Conservation (phyloP, 2,329 filamentous ascomycete species). For the Aspergillus glaucus region DNA sequence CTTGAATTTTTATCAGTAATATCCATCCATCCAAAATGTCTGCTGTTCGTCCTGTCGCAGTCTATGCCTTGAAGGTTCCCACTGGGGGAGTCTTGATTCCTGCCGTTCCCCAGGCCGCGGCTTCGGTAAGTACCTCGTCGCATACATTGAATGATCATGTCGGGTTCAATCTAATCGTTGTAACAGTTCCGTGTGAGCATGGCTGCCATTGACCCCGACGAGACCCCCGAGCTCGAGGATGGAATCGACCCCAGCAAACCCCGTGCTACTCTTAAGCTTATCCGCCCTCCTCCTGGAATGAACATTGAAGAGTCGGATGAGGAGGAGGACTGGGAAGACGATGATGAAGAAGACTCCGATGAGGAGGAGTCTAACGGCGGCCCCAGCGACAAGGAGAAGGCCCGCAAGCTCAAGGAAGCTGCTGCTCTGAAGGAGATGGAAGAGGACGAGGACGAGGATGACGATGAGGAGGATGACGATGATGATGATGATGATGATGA, state of each 20-base stretch:
- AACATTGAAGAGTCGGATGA: conserved; percentile 58
- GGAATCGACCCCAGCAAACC: conserved; percentile 57
- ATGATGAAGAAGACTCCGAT: conserved; percentile 50
- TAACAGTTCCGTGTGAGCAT: conserved; percentile 90
- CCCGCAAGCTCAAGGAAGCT: conserved; percentile 75
- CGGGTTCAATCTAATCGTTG: neutral
- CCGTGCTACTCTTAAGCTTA: conserved; percentile 83
- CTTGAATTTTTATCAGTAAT: neutral
- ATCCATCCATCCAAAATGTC: conserved; percentile 34
- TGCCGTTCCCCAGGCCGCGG: conserved; percentile 70
- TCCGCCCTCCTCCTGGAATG: conserved; percentile 61
- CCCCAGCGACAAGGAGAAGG: conserved; percentile 84
- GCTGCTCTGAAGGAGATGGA: conserved; percentile 73
- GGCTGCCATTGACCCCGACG: conserved; percentile 92
- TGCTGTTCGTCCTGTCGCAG: conserved; percentile 58
- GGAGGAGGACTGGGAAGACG: conserved; percentile 54
- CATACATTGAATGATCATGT: neutral
- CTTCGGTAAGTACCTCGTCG: conserved; percentile 60
- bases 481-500: conserved; percentile 77
- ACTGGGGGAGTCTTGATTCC: conserved; percentile 76
- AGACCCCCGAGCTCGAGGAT: conserved; percentile 60
- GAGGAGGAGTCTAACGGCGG: conserved; percentile 81
- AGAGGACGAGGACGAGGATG: conserved; percentile 49
- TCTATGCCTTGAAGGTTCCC: conserved; percentile 90
- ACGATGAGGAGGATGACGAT: conserved; percentile 58